Evolutionary conservation across 768 basidiomycete genomes (phyloP).

Genomic region (Macrolepiota fuliginosa): DNA sequence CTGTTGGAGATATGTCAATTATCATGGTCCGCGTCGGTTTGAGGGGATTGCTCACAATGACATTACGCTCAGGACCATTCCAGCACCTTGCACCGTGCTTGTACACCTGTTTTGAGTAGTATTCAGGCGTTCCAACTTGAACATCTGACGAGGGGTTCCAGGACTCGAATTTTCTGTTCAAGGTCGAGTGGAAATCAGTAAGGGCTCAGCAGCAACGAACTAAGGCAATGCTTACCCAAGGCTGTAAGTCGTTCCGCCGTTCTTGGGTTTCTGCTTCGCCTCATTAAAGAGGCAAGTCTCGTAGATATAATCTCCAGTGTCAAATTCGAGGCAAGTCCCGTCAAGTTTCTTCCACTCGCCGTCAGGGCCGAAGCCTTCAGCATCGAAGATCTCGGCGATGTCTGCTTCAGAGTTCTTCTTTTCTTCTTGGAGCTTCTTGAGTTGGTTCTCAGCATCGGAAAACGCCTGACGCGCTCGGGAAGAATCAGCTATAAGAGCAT

Average conservation of each 20-base stretch:
- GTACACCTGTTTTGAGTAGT: constrained; percentile 83
- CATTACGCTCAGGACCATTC: constrained; percentile 92
- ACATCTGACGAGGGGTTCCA: constrained; percentile 72
- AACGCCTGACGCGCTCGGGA: constrained; percentile 61
- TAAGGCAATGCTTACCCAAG: constrained; percentile 69
- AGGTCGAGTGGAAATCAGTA: background rate
- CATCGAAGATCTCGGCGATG: constrained; percentile 62
- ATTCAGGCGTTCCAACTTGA: constrained; percentile 61
- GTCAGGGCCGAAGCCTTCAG: constrained; percentile 65
- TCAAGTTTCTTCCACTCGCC: constrained; percentile 98
- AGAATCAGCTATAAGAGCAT: constrained; percentile 40
- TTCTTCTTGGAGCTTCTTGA: constrained; percentile 51
- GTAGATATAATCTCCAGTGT: constrained; percentile 95
- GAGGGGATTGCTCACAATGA: constrained; percentile 49
- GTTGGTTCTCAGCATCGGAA: constrained; percentile 58
- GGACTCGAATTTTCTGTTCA: constrained; percentile 64
- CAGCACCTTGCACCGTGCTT: constrained; percentile 86
- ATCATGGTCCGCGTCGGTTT: constrained; percentile 5
- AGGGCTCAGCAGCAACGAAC: background rate
- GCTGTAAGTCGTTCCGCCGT: constrained; percentile 70
- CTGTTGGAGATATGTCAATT: constrained; percentile 32
- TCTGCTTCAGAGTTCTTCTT: constrained; percentile 55
- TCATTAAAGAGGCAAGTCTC: constrained; percentile 90
- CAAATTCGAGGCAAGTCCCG: constrained; percentile 71
- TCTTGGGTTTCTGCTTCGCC: constrained; percentile 84